A percentile compares a stretch with the other conserved stretches of the same genome.
Conservation (phyloP, 2,329 filamentous ascomycete species). For the Tolypocladium ovalisporum region DNA sequence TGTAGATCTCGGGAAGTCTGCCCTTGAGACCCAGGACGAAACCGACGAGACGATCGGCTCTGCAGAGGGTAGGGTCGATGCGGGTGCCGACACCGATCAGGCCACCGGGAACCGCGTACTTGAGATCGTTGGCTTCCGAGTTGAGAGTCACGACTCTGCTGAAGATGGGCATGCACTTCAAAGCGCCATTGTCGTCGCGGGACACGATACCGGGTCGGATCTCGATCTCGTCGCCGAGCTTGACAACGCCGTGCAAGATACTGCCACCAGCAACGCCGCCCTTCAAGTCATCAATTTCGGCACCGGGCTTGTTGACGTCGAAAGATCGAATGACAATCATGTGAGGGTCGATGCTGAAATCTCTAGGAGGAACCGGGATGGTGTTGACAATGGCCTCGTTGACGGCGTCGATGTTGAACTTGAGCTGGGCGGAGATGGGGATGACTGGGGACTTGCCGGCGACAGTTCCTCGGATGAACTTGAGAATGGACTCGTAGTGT, state of each 20-base stretch:
- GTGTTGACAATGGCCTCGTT: conserved; percentile 93
- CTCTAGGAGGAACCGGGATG: conserved; percentile 82
- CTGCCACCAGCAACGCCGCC: conserved; percentile 96
- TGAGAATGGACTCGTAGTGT: conserved; percentile 94
- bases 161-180: conserved; percentile 96
- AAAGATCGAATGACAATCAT: conserved; percentile 99
- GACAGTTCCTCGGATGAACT: conserved; percentile 96
- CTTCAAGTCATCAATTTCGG: conserved; percentile 96
- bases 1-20: conserved; percentile 91
- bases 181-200: conserved; percentile 83
- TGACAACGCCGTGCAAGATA: conserved; percentile 92
- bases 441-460: conserved; percentile 93
- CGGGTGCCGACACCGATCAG: conserved; percentile 96
- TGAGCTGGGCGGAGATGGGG: conserved; percentile 92
- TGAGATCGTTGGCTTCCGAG: conserved; percentile 95
- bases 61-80: conserved; percentile 94
- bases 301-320: conserved; percentile 99
- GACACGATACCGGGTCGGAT: conserved; percentile 98
- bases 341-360: conserved; percentile 86
- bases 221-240: conserved; percentile 96
- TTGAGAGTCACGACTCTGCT: conserved; percentile 90
- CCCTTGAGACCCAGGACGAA: conserved; percentile 95
- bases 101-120: conserved; percentile 95
- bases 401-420: conserved; percentile 98
- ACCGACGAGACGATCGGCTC: conserved; percentile 96